Evolutionary conservation across 768 basidiomycete species (phyloP).

Genomic region (Pleurotus giganteus): DNA sequence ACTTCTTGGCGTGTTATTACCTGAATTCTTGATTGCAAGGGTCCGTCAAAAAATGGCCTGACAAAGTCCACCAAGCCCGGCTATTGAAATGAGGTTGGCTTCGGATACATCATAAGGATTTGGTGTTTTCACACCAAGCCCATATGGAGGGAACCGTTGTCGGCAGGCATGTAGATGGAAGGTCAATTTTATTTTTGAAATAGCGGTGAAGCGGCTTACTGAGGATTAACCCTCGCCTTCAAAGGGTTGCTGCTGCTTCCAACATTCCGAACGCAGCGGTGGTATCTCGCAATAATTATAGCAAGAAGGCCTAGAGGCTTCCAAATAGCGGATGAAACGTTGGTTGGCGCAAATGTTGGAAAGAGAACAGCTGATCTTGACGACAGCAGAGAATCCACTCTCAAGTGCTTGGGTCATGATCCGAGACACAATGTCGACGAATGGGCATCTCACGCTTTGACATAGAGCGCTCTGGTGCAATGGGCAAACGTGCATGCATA

Average conservation of each 20-base stretch:
- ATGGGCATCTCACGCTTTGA: no score
- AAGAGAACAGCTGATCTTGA: neutral
- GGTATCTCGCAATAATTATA: neutral
- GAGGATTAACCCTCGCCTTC: neutral
- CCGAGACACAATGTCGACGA: no score
- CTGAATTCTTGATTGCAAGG: no score
- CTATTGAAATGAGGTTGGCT: no score
- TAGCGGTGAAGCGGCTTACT: neutral
- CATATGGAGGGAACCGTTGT: no score
- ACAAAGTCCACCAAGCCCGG: no score
- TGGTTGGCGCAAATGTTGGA: neutral
- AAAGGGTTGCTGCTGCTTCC: neutral
- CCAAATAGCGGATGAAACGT: neutral
- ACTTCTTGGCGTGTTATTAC: neutral
- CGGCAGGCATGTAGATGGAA: no score
- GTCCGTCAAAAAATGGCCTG: no score
- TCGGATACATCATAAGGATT: no score
- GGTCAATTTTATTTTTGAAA: no score
- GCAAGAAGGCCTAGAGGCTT: neutral
- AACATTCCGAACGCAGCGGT: neutral
- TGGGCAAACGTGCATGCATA: neutral
- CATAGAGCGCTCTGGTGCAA: neutral
- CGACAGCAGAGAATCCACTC: neutral
- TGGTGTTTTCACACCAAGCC: no score
- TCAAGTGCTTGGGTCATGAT: no score